A percentile compares a stretch with the other conserved stretches of the same genome.
Evolutionary conservation across 306 rosid genomes (phyloP).

Genomic region (Ziziphus jujuba): DNA sequence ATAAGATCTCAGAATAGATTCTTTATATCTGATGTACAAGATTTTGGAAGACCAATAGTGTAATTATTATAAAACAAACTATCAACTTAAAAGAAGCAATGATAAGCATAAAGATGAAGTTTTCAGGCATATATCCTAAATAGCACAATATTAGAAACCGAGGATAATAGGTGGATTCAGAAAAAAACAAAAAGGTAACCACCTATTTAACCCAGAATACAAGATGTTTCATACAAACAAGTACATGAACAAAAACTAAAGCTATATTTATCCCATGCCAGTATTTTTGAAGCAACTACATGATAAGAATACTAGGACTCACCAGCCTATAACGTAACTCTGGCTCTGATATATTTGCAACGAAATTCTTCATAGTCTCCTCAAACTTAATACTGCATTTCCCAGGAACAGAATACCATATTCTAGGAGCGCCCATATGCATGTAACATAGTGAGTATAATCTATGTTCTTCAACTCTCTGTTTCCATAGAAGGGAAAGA

Average conservation of each 20-base stretch:
- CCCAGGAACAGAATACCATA: slow-evolving; percentile 75
- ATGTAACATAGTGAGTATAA: slow-evolving; percentile 61
- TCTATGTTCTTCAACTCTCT: slow-evolving; percentile 84
- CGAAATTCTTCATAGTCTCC: slow-evolving; percentile 44
- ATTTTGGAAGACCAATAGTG: not conserved
- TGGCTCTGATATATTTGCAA: slow-evolving; percentile 29
- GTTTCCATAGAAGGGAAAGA: slow-evolving; percentile 20
- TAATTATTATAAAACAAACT: not conserved
- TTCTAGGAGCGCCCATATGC: slow-evolving; percentile 80
- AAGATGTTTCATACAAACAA: slow-evolving; percentile 18
- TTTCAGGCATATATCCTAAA: not conserved
- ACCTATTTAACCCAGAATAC: not conserved
- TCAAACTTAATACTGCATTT: slow-evolving; percentile 47
- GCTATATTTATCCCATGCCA: not conserved
- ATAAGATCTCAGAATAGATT: not conserved
- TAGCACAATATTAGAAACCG: not conserved
- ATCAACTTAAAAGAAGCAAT: not conserved
- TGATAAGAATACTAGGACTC: slow-evolving; percentile 32
- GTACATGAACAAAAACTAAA: not conserved
- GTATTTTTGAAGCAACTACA: not conserved
- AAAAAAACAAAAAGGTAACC: not conserved
- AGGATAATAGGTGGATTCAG: not conserved
- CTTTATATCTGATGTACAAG: not conserved
- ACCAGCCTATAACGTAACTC: slow-evolving; percentile 49
- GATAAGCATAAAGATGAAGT: not conserved